Evolutionary conservation across 192 early-diverging fungal genomes (phyloP).

Genomic region (Coemansia sp.): DNA sequence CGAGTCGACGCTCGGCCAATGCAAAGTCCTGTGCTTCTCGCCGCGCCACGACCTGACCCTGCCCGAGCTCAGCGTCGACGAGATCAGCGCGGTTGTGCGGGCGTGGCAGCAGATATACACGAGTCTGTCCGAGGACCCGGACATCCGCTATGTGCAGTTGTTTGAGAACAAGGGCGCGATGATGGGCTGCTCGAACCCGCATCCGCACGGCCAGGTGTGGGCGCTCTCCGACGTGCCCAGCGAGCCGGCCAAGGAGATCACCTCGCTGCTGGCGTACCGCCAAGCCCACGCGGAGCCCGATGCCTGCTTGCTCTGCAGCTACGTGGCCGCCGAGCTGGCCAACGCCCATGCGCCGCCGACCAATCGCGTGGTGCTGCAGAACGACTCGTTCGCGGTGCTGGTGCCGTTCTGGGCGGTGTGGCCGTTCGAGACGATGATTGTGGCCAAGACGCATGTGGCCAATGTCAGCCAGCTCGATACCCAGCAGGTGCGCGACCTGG

Average conservation of each 20-base stretch:
- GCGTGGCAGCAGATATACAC: constrained; percentile 69
- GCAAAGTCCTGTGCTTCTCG: constrained; percentile 91
- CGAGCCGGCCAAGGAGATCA: constrained; percentile 73
- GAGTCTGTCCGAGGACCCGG: constrained; percentile 49
- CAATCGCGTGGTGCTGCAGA: constrained; percentile 72
- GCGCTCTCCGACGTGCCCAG: constrained; percentile 78
- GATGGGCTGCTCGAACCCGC: constrained; percentile 98
- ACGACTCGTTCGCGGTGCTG: constrained; percentile 72
- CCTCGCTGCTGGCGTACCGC: constrained; percentile 59
- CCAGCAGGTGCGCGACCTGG: constrained; percentile 61
- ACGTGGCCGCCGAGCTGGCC: constrained; percentile 49
- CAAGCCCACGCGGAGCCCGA: constrained; percentile 27
- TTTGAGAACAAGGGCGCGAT: constrained; percentile 97
- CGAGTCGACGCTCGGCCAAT: constrained; percentile 67
- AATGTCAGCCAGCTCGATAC: constrained; percentile 53
- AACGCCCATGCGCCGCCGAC: constrained; percentile 28
- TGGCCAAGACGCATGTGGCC: constrained; percentile 62
- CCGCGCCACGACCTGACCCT: constrained; percentile 85
- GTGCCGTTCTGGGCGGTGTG: constrained; percentile 97
- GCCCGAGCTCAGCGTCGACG: constrained; percentile 71
- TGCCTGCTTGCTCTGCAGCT: constrained; percentile 80
- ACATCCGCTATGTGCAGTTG: constrained; percentile 81
- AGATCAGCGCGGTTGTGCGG: constrained; percentile 65
- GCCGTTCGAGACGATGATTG: constrained; percentile 92
- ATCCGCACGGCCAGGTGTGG: constrained; percentile 96